Evolutionary conservation across 1,139 yeast species (phyloP).

Genomic region (Lodderomyces beijingensis): DNA sequence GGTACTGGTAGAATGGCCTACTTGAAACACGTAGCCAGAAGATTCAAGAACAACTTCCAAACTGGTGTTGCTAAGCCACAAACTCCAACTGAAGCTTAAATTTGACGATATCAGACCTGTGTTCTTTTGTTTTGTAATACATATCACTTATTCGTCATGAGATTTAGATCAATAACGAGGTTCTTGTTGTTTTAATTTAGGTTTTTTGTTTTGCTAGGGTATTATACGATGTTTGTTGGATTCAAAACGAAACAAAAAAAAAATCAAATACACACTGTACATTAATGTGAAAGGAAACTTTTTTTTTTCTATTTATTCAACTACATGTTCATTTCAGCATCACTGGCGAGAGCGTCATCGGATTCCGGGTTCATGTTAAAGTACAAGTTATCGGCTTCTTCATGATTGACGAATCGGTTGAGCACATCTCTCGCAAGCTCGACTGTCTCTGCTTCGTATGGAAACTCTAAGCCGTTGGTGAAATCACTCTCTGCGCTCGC

Average conservation of each 20-base stretch:
- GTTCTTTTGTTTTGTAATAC: no score
- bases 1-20: constrained; percentile 99
- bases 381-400: constrained; percentile 75
- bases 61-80: constrained; percentile 69
- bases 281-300: constrained; percentile 9
- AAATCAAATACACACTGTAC: constrained; percentile 13
- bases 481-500: constrained; percentile 37
- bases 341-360: no score
- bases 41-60: constrained; percentile 99
- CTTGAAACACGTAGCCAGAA: constrained; percentile 95
- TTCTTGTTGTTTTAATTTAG: constrained; percentile 3
- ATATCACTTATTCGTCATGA: no score
- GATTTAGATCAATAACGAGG: no score
- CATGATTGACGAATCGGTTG: constrained; percentile 65
- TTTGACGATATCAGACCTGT: no score
- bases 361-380: constrained; percentile 52
- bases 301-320: constrained; percentile 1
- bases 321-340: constrained; percentile 2
- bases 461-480: constrained; percentile 58
- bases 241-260: no score
- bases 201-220: no score
- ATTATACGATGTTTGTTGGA: no score
- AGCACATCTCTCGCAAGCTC: constrained; percentile 70
- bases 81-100: constrained; percentile 29
- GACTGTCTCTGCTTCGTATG: constrained; percentile 59